Base-by-base conservation (phyloP, 768 basidiomycete species). In the Stropharia rugosoannulata region DNA sequence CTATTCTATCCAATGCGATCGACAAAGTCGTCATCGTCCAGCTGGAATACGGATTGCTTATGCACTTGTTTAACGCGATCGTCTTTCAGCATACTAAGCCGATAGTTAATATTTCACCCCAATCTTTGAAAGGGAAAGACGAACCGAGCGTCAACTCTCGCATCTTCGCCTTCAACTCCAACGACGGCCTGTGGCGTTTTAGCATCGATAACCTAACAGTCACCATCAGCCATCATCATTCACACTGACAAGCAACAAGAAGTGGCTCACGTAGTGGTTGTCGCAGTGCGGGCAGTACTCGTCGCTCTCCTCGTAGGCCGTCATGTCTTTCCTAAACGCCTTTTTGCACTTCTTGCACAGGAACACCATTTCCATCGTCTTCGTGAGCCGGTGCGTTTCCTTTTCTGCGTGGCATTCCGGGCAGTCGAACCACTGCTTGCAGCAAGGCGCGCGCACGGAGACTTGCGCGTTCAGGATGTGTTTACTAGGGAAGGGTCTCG, bases 211-310 rank as follows among this genome's bases (percentile, higher is more conserved):
- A 98, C 89, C 95, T 98, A n/a, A 7, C 46, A 25, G 12, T 49
- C 25, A 43, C 13, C 16, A n/a, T 44, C 13, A 15, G 42, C 13
- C 15, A n/a, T 44, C 13, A 15, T 50, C 16, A 39, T 8, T 6
- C 11, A 37, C 7, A 41, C 16, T 19, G 65, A 22, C 29, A 50
- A 13, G 22, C 22, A 22, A 22, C 22, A 22, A 22, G 22, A 4
- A 15, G 18, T n/a, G n/a, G 77, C 90, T 64, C 67, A 96, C 97
- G 69, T 95, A 99, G 68, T 95, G 95, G 68, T 98, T 98, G 72
- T 98, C 97, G 67, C 97, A 98, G 71, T 97, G 90, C 0, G 96
- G 97, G 68, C 97, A 98, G 68, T 87, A 98, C 72, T 99, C 97
- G 68, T 98, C 95, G 66, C 93, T 94, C 69, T 99, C 96, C 64